phyloP scores from a whole-genome alignment of 2,329 filamentous ascomycete genomes.

The Fusarium begoniae region DNA sequence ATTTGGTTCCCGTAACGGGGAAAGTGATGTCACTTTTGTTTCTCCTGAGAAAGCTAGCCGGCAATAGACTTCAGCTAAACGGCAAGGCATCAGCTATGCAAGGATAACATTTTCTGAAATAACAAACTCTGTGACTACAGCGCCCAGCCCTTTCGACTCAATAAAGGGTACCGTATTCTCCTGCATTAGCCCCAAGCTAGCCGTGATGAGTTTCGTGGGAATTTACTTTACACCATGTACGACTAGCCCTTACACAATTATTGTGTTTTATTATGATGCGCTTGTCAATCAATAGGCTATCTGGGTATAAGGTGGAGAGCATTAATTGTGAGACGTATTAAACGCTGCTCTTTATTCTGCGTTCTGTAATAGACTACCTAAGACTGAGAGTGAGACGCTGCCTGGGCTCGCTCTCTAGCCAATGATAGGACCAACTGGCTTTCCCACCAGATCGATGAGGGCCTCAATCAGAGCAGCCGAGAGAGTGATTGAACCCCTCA shows the following conservation, averaged over 20 bases:
- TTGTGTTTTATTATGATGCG: background rate
- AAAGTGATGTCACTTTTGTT: background rate
- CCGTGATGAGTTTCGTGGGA: too few relatives aligned
- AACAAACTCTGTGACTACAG: background rate
- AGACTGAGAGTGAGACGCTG: background rate
- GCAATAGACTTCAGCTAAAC: background rate
- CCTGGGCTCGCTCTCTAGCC: background rate
- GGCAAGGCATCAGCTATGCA: background rate
- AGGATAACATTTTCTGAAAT: background rate
- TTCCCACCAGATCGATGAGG: background rate
- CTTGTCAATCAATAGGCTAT: background rate
- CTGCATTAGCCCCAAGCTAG: too few relatives aligned
- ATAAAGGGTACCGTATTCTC: too few relatives aligned
- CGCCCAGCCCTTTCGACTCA: background rate
- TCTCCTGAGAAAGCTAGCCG: background rate
- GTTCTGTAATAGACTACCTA: background rate
- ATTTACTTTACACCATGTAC: too few relatives aligned
- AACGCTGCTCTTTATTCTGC: accelerated
- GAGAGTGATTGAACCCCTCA: background rate
- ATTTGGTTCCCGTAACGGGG: background rate
- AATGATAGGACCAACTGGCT: background rate
- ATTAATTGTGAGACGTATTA: accelerated
- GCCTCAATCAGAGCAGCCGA: background rate
- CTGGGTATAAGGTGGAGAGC: background rate
- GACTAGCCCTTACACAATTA: background rate